These are phyloP conservation scores for Truncatella angustata DNA, from an alignment of 2,329 filamentous ascomycete species.

Conservation along the genomic window DNA sequence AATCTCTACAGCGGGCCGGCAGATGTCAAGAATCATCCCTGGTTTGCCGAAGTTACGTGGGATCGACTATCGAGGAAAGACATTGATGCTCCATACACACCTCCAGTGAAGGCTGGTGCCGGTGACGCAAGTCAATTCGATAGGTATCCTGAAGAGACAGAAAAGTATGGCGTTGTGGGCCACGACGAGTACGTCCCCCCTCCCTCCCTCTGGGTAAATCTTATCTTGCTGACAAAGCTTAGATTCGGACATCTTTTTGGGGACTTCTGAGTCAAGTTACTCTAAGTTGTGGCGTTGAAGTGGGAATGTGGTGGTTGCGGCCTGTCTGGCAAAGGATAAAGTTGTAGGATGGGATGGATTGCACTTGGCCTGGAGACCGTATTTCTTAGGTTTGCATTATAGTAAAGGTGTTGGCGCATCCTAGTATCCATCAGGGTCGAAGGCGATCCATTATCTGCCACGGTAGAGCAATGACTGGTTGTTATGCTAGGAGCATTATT, in stretches of 20 bases:
- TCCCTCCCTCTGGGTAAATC: neutral
- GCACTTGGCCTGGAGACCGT: no score
- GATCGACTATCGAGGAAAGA: constrained; percentile 91
- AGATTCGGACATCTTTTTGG: constrained; percentile 74
- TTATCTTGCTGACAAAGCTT: neutral
- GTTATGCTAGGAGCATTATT: no score
- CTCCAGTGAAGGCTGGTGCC: constrained; percentile 87
- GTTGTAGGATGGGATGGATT: no score
- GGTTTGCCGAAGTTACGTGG: constrained; percentile 98
- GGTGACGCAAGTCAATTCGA: constrained; percentile 98
- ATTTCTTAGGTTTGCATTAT: constrained; percentile 2
- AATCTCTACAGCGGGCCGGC: constrained; percentile 88
- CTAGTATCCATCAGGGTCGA: neutral
- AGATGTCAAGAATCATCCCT: constrained; percentile 92
- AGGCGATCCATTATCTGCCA: neutral
- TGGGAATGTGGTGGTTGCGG: no score
- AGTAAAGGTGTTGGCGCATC: no score
- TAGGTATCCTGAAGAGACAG: constrained; percentile 94
- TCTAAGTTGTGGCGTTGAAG: no score
- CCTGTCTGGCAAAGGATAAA: no score
- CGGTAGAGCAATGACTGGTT: no score
- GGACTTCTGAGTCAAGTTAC: constrained; percentile 59
- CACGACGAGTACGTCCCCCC: constrained; percentile 75
- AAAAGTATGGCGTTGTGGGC: constrained; percentile 78
- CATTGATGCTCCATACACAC: constrained; percentile 96